Conservation (phyloP, 2,329 filamentous ascomycete species). For the Cytospora paraplurivora region DNA sequence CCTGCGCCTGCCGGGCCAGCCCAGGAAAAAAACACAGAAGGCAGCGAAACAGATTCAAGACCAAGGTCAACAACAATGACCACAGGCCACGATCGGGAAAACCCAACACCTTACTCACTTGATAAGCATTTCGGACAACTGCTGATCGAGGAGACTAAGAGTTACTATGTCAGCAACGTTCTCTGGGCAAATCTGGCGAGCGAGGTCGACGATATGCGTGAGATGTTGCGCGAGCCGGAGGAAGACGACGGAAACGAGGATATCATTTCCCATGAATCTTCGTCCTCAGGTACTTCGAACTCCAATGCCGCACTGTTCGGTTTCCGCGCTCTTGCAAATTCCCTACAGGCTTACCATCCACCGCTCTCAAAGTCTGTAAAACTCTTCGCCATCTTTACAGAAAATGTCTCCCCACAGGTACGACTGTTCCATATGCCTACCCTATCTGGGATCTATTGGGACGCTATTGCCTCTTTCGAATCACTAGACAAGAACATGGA, state of each 20-base stretch:
- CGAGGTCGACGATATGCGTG: constrained; percentile 29
- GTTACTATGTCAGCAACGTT: constrained; percentile 30
- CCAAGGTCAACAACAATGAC: not conserved
- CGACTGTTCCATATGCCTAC: constrained; percentile 38
- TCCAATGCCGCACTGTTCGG: constrained; percentile 34
- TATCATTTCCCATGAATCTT: not conserved
- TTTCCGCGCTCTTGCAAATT: constrained; percentile 33
- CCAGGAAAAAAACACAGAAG: not conserved
- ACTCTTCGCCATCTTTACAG: constrained; percentile 33
- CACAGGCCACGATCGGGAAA: not conserved
- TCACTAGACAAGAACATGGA: constrained; percentile 30
- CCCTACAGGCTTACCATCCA: constrained; percentile 33
- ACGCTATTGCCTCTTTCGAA: constrained; percentile 29
- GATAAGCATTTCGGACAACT: constrained; percentile 25
- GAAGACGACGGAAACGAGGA: constrained; percentile 22
- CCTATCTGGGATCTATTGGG: constrained; percentile 33
- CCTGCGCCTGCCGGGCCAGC: not conserved
- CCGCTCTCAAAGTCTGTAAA: constrained; percentile 31
- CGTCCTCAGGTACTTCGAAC: not conserved
- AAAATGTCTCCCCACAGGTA: constrained; percentile 35
- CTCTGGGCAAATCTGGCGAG: constrained; percentile 27
- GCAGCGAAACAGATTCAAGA: not conserved
- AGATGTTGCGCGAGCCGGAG: constrained; percentile 24
- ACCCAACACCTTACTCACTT: not conserved
- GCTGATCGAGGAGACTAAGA: constrained; percentile 24